Evolutionary conservation across 1,284 basidiomycete species (phyloP), one percentile per base, ranked within the genome.

Genomic region (Marasmius tenuissimus): DNA sequence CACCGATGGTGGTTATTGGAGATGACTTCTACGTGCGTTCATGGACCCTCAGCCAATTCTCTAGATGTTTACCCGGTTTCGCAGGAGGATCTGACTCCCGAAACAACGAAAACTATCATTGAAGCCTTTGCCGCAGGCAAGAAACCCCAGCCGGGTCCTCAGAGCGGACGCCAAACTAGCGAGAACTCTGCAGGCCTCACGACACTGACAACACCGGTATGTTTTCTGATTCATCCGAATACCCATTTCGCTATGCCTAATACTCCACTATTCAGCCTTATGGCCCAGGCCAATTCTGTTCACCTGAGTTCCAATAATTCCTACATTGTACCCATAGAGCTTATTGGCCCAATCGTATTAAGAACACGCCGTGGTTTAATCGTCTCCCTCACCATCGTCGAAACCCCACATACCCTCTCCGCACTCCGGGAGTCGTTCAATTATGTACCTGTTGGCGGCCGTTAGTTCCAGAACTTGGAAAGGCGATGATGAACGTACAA

Each of bases 1-100:
- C 97, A n/a, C 97, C 97, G 11, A 99, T 99, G 97, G 83, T 99
- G 76, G 96, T 92, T 68, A 86, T 99, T 73, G 92, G 92, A 58
- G 97, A 99, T 72, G 95, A 98, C 75, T 99, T 93, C 82, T 99
- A 96, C 76, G 93, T 94, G 70, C 66, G 89, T 81, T 18, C 22
- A 51, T 42, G 33, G 45, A 10, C 56, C 45, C 27, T 27, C 27
- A 27, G 49, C 47, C 56, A 55, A 20, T 20, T 9, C 16, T 59
- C 58, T 59, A 64, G 6, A 67, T 51, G 38, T 51, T 58, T 65
- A 65, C 60, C 67, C 50, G 9, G 18, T 35, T 62, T 1, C 61
- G 22, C 72, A 96, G 94, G 97, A 99, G 88, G 97, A 99, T 74
- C 83, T 99, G 60, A 98, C 96, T n/a, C 86, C 93, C 1, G 87